Base-by-base conservation (phyloP, 2,329 filamentous ascomycete genomes). In the Xylaria sp. region DNA sequence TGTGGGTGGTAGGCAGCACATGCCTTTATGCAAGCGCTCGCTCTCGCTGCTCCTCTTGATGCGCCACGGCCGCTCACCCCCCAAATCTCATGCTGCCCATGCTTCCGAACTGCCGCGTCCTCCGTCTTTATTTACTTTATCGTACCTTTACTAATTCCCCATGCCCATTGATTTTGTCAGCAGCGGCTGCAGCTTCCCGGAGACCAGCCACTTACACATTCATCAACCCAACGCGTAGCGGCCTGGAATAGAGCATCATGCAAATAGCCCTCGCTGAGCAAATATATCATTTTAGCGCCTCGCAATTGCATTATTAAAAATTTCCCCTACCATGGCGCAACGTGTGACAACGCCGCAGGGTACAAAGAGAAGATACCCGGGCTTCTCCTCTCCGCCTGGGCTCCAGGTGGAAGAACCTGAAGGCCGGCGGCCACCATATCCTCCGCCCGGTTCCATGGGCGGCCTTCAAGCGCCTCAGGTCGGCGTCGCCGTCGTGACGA, bases 391-490 rank as follows among this genome's bases (percentile, higher is more conserved):
- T 28, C 69, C 70, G 51, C 69, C 69, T 44, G 66, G 60, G 59
- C 56, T 69, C 46, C 70, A 67, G 67, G 57, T 66, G 64, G 70
- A 71, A 34, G 70, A 72, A 50, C 20, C 66, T 48, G 69, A 72
- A 9, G 41, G 20, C 69, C 69, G 70, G 44, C 69, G 70, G 9
- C 69, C 66, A n/a, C 70, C 66, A 20, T 63, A 69, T 52, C 69
- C 64, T 20, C 66, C 68, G 15, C 70, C 65, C 48, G 60, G 61
- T 44, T n/a, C 68, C 28, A 72, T 69, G 63, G 58, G 66, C 9
- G 66, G 66, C 32, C 69, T 72, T 34, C 70, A 72, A 37, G 63
- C 70, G 9, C 70, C 70, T 18, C 70, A 72, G 60, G 65, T 72
- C 55, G 70, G 70, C 46, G 70, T 72, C 8, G 63, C 70, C 39